Base-by-base conservation (phyloP, 2,329 filamentous ascomycete genomes). In the Xylariaceae sp. region DNA sequence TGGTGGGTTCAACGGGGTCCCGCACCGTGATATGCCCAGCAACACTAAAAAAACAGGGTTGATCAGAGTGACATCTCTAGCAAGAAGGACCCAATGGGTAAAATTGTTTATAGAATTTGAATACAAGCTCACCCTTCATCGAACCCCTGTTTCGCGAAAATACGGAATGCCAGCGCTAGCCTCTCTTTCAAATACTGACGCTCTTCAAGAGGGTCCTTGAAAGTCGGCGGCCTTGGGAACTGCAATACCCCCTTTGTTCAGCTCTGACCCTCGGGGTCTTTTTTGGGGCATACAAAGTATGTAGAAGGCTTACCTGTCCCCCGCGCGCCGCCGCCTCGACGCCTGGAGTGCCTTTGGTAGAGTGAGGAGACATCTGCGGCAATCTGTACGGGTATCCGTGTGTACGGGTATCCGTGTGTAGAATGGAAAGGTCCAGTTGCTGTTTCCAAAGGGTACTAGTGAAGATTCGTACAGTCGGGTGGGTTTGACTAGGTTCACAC, bases 21-120 rank as follows among this genome's bases (percentile, higher is more conserved):
- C 76, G 67, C 17, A 81, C 53, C 2, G 76, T 81, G 47, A 82
- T 81, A 51, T 82, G 77, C 2, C 78, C 77, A 7, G 77, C 77
- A 21, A 82, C 74, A 12, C 53, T 54, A 39, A 17, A 30, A n/a
- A n/a, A n/a, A n/a, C n/a, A n/a, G n/a, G n/a, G n/a, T n/a, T n/a
- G n/a, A n/a, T n/a, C n/a, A n/a, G n/a, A n/a, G n/a, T n/a, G n/a
- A n/a, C n/a, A 23, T 27, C 16, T 23, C 26, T 12, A 38, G 12
- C 11, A 28, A 14, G 15, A 34, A 17, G 7, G 21, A 4, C 16
- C 9, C 11, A 24, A 11, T n/a, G n/a, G n/a, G n/a, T n/a, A n/a
- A n/a, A n/a, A n/a, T n/a, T n/a, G n/a, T n/a, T n/a, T 19, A 18
- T 9, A 14, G 21, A 24, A 24, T 6, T 24, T 15, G 14, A 16